These are phyloP conservation scores for Lactarius vividus DNA, from an alignment of 768 basidiomycete species.

Conservation along the genomic window DNA sequence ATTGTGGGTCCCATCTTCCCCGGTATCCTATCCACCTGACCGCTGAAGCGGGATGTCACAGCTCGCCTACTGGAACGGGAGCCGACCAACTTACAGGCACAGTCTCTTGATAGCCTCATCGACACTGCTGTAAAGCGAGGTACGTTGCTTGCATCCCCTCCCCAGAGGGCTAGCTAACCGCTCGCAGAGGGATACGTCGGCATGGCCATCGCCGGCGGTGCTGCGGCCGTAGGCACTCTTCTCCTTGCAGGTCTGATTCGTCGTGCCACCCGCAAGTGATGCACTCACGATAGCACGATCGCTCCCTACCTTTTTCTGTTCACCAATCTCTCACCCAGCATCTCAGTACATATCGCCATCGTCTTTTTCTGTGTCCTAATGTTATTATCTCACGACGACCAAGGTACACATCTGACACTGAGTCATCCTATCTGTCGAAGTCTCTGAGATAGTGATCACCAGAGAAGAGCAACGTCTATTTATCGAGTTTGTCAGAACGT, in stretches of 20 bases:
- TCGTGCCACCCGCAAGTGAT: constrained; percentile 61
- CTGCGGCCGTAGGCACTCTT: constrained; percentile 78
- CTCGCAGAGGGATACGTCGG: constrained; percentile 93
- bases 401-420: background rate
- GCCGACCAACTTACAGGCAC: constrained; percentile 89
- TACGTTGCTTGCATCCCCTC: constrained; percentile 35
- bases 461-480: background rate
- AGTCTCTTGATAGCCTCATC: constrained; percentile 80
- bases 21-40: background rate
- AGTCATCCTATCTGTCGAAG: background rate
- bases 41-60: constrained; percentile 35
- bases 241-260: constrained; percentile 76
- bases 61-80: constrained; percentile 88
- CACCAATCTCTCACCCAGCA: background rate
- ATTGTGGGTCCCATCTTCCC: constrained; percentile 55
- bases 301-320: background rate
- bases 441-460: background rate
- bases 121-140: constrained; percentile 83
- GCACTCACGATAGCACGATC: constrained; percentile 17
- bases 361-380: constrained; percentile 10
- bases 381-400: constrained; percentile 3
- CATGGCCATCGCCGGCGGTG: constrained; percentile 92
- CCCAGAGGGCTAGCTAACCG: constrained; percentile 7
- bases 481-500: background rate
- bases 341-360: constrained; percentile 19